A percentile compares a stretch with the other conserved stretches of the same genome.
These are phyloP conservation scores for Lactarius trivialis DNA, from an alignment of 768 basidiomycete species.

Conservation along the genomic window DNA sequence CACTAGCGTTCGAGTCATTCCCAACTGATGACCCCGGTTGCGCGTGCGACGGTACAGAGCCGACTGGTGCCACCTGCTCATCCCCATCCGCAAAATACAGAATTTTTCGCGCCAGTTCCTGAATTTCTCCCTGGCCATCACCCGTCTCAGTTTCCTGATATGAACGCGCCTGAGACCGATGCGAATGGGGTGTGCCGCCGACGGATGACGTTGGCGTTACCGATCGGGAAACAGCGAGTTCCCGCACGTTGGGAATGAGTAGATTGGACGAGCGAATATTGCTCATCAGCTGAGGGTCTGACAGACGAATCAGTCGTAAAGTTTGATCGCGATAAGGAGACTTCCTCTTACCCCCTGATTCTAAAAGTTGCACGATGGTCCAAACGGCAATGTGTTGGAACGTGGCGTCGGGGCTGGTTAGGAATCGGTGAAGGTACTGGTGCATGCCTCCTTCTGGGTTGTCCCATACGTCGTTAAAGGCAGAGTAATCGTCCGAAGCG, in stretches of 20 bases:
- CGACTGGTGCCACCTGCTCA: conserved; percentile 53
- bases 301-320: conserved; percentile 1
- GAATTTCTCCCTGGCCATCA: conserved; percentile 89
- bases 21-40: conserved; percentile 65
- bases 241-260: conserved; percentile 80
- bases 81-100: conserved; percentile 82
- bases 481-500: conserved; percentile 83
- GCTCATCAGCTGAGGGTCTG: conserved; percentile 83
- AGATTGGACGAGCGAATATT: conserved; percentile 82
- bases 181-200: conserved; percentile 62
- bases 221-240: conserved; percentile 66
- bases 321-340: background rate
- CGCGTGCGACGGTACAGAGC: conserved; percentile 57
- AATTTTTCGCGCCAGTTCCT: conserved; percentile 75
- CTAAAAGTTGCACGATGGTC: conserved; percentile 96
- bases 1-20: conserved; percentile 42
- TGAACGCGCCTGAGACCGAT: conserved; percentile 61
- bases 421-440: conserved; percentile 87
- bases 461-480: conserved; percentile 98
- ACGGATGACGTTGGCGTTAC: conserved; percentile 65
- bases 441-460: conserved; percentile 98
- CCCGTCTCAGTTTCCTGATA: conserved; percentile 79
- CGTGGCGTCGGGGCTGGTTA: conserved; percentile 88
- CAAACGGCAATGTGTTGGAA: conserved; percentile 99
- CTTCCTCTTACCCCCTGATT: conserved; percentile 70